phyloP scores from a whole-genome alignment of 1,284 basidiomycete species.

The Marasmius sp. region DNA sequence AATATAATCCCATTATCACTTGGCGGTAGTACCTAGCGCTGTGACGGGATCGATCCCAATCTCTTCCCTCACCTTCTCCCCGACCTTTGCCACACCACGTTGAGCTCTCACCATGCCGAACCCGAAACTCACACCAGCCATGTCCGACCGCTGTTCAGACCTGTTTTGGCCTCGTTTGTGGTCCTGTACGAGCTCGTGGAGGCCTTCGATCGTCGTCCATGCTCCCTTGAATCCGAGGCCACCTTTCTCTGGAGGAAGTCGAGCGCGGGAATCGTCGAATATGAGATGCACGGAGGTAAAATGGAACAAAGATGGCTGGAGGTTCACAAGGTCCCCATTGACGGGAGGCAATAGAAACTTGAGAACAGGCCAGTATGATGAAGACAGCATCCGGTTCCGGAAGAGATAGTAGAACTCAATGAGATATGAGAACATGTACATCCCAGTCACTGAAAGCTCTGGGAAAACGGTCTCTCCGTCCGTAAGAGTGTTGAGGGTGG shows the following conservation, averaged over 20 bases:
- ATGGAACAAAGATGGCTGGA: slow-evolving; percentile 68
- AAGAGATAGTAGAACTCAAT: slow-evolving; percentile 56
- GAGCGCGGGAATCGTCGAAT: slow-evolving; percentile 70
- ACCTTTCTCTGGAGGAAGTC: slow-evolving; percentile 53
- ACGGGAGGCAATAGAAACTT: slow-evolving; percentile 44
- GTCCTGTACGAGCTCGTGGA: slow-evolving; percentile 55
- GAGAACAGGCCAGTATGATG: neutral
- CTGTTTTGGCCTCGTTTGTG: slow-evolving; percentile 35
- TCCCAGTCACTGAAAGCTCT: slow-evolving; percentile 49
- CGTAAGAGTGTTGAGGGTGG: slow-evolving; percentile 45
- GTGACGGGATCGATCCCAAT: slow-evolving; percentile 21
- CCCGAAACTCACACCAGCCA: slow-evolving; percentile 36
- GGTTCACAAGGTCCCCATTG: slow-evolving; percentile 54
- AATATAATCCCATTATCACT: neutral
- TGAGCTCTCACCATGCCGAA: slow-evolving; percentile 37
- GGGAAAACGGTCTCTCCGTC: slow-evolving; percentile 54
- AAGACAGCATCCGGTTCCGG: slow-evolving; percentile 24
- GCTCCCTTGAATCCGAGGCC: slow-evolving; percentile 65
- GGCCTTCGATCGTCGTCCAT: slow-evolving; percentile 56
- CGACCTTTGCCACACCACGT: slow-evolving; percentile 34
- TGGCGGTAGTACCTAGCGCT: neutral
- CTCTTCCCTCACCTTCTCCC: slow-evolving; percentile 26
- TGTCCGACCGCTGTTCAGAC: slow-evolving; percentile 29
- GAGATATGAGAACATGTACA: slow-evolving; percentile 53
- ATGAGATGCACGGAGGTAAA: slow-evolving; percentile 65